Evolutionary conservation across 768 basidiomycete species (phyloP).

Genomic region (Nevesoporus exiguus): DNA sequence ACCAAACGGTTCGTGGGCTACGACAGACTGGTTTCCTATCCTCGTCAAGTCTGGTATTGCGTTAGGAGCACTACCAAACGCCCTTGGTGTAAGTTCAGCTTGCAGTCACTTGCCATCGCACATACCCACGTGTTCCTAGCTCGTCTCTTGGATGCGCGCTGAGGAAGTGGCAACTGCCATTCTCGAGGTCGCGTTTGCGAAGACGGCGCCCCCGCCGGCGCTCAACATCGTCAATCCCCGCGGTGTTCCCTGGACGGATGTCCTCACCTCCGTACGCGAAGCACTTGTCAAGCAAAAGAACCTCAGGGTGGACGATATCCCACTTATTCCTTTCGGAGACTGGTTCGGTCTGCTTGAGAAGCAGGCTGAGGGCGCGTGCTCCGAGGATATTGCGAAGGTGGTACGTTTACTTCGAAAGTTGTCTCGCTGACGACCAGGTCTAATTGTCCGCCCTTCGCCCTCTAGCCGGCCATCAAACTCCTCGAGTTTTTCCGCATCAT

Average conservation of each 20-base stretch:
- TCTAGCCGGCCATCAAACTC: slow-evolving; percentile 34
- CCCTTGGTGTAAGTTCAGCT: slow-evolving; percentile 25
- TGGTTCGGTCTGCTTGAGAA: slow-evolving; percentile 32
- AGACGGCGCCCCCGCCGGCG: slow-evolving; percentile 17
- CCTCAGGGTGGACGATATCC: slow-evolving; percentile 9
- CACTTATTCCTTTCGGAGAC: slow-evolving; percentile 24
- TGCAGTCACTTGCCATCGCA: not conserved
- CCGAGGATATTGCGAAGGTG: slow-evolving; percentile 1
- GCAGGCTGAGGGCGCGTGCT: slow-evolving; percentile 15
- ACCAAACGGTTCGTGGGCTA: slow-evolving; percentile 33
- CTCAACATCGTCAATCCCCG: slow-evolving; percentile 39
- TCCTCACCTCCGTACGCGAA: slow-evolving; percentile 24
- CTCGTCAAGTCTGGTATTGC: slow-evolving; percentile 31
- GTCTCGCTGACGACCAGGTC: not conserved
- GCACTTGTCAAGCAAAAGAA: slow-evolving; percentile 11
- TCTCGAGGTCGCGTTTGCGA: slow-evolving; percentile 31
- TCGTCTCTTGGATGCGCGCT: slow-evolving; percentile 37
- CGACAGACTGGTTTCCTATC: slow-evolving; percentile 35
- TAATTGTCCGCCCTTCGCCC: not conserved
- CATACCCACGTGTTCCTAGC: slow-evolving; percentile 1
- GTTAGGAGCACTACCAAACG: slow-evolving; percentile 29
- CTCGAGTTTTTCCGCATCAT: slow-evolving; percentile 24
- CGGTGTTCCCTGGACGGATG: slow-evolving; percentile 28
- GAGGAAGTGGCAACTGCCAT: slow-evolving; percentile 34
- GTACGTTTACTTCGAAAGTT: not conserved